Evolutionary conservation across 768 basidiomycete species (phyloP).

Genomic region (Tulasnella sp.): DNA sequence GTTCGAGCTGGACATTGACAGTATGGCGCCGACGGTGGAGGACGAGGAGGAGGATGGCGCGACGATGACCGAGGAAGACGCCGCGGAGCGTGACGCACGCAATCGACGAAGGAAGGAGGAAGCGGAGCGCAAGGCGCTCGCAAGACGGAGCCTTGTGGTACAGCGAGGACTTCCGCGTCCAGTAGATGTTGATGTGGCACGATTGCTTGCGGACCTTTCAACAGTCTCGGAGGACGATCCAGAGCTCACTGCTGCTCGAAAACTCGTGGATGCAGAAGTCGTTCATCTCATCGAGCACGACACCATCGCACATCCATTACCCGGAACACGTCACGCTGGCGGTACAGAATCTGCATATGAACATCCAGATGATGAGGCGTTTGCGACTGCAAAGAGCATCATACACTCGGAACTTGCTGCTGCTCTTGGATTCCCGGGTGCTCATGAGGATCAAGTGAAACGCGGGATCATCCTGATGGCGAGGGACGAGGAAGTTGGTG

Average conservation of each 20-base stretch:
- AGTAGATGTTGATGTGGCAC: conserved; percentile 61
- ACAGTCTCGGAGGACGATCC: conserved; percentile 34
- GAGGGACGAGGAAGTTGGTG: conserved; percentile 42
- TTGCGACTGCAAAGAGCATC: conserved; percentile 55
- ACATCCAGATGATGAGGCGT: conserved; percentile 64
- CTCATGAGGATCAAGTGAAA: conserved; percentile 66
- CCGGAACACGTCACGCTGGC: conserved; percentile 74
- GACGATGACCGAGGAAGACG: conserved; percentile 65
- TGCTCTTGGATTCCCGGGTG: conserved; percentile 75
- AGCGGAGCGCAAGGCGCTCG: conserved; percentile 70
- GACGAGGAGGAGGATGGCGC: conserved; percentile 32
- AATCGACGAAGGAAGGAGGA: conserved; percentile 55
- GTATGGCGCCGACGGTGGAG: conserved; percentile 76
- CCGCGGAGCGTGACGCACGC: conserved; percentile 79
- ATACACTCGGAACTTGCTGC: conserved; percentile 75
- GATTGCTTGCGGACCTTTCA: conserved; percentile 48
- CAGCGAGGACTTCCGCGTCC: conserved; percentile 80
- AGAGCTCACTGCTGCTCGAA: conserved; percentile 41
- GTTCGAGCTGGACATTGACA: conserved; percentile 62
- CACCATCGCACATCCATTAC: conserved; percentile 73
- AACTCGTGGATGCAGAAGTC: conserved; percentile 67
- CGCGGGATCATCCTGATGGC: conserved; percentile 59
- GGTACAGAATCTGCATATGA: conserved; percentile 56
- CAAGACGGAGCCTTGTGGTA: conserved; percentile 69
- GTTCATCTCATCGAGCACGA: conserved; percentile 76